Percentiles rank a stretch among this genome's conserved stretches.
Evolutionary conservation across 202 grass and related monocot species (phyloP).

Genomic region (Dendrocalamus latiflorus): DNA sequence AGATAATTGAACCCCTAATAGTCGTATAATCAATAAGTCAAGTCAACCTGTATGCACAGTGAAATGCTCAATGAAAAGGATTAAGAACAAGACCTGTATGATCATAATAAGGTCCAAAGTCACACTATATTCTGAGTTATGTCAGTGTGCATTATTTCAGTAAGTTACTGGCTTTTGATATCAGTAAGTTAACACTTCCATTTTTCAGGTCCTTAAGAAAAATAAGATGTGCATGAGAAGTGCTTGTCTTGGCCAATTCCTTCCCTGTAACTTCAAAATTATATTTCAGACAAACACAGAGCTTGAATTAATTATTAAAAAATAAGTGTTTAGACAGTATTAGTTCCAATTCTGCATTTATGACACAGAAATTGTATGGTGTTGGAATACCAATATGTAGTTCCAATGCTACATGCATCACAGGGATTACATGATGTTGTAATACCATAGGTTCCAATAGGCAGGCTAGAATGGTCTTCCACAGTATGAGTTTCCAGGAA

Average conservation of each 20-base stretch:
- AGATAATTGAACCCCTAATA: too few species aligned
- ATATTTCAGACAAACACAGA: neutral
- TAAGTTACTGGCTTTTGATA: neutral
- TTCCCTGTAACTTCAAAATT: neutral
- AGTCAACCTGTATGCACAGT: too few species aligned
- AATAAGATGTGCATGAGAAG: neutral
- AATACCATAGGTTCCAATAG: too few species aligned
- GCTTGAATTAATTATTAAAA: neutral
- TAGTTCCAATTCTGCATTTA: neutral
- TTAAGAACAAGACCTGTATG: too few species aligned
- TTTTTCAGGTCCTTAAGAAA: neutral
- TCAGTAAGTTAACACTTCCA: neutral
- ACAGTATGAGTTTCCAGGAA: too few species aligned
- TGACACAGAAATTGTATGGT: neutral
- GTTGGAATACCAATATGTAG: neutral
- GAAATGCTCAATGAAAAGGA: too few species aligned
- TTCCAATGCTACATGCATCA: neutral
- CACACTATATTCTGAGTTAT: too few species aligned
- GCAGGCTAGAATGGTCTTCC: too few species aligned
- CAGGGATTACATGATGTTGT: too few species aligned
- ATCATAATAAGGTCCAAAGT: too few species aligned
- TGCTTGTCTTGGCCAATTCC: neutral
- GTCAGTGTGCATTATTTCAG: too few species aligned
- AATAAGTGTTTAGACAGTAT: neutral
- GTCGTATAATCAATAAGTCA: too few species aligned